Base-by-base conservation (phyloP, 129 eudicot species). In the Arctium lappa region DNA sequence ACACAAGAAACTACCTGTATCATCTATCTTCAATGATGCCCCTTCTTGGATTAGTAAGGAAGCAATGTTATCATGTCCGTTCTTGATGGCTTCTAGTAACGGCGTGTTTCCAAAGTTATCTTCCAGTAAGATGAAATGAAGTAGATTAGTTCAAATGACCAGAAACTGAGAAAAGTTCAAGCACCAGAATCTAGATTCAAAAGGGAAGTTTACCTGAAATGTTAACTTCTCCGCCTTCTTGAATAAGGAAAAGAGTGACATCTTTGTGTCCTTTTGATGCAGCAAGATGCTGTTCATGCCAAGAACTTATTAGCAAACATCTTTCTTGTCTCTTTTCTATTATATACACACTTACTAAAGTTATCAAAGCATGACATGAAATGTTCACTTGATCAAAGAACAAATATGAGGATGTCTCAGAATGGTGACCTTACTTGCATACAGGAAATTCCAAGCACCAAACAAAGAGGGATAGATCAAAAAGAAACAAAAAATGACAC, bases 31-130 rank as follows among this genome's bases (percentile, higher is more conserved):
- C 50, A 93, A 46, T 4, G 72, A 36, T 12, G 92, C 98, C 5
- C 97, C 98, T 86, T 85, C 88, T 65, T 77, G 85, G 15, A 77
- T 81, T 50, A 95, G 92, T 73, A 93, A 36, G 8, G 98, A 86
- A 78, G 91, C 98, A 80, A 93, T 91, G 40, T 71, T 80, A 50
- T 91, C 97, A 53, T 95, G 87, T 22, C 95, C 95, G 33, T 75
- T 87, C 84, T 90, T 95, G 70, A 95, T 87, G 29, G 99, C 99
- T 91, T 93, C 99, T 10, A 93, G 53, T 37, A 95, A 88, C 2
- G 99, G 98, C 0, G 97, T 90, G 82, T 88, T 91, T 4, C 99
- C 98, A 39, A 90, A 93, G 73, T 91, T 91, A 86, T 95, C 99
- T 95, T 81, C 36, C 32, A 22, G 27, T 46, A 46, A 70, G 78